These are phyloP conservation scores for Epichloe baconii DNA, from an alignment of 2,329 filamentous ascomycete species.

Conservation along the genomic window DNA sequence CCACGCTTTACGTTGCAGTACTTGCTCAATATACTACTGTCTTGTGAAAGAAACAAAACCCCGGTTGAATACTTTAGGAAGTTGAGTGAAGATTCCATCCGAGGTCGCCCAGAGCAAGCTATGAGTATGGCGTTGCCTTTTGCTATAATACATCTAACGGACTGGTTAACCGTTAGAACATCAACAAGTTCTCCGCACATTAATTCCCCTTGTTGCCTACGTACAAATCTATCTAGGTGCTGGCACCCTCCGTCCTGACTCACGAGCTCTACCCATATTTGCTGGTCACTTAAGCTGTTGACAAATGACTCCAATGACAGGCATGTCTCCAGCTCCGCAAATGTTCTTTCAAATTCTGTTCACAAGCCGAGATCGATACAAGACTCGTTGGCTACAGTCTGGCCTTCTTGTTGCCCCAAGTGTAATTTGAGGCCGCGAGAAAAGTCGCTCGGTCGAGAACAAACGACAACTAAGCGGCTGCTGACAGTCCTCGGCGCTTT, in stretches of 20 bases:
- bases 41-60: too few relatives aligned
- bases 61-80: too few relatives aligned
- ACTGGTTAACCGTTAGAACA: neutral
- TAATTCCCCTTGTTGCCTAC: neutral
- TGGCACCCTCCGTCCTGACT: neutral
- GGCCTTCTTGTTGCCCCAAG: neutral
- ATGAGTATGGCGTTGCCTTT: neutral
- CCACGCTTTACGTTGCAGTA: neutral
- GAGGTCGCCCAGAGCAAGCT: too few relatives aligned
- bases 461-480: neutral
- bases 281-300: neutral
- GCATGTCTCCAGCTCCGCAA: neutral
- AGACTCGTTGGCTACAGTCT: neutral
- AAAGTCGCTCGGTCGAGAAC: neutral
- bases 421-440: neutral
- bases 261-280: neutral
- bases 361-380: neutral
- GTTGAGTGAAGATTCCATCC: too few relatives aligned
- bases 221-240: neutral
- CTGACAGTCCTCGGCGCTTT: conserved; percentile 33
- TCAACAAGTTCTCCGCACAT: neutral
- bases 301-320: neutral
- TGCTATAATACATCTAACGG: conserved; percentile 1
- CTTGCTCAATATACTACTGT: neutral
- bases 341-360: neutral